Percentiles rank a stretch among this genome's conserved stretches.
Conservation (phyloP, 2,329 filamentous ascomycete genomes). For the Ophiostoma tasmaniense region DNA sequence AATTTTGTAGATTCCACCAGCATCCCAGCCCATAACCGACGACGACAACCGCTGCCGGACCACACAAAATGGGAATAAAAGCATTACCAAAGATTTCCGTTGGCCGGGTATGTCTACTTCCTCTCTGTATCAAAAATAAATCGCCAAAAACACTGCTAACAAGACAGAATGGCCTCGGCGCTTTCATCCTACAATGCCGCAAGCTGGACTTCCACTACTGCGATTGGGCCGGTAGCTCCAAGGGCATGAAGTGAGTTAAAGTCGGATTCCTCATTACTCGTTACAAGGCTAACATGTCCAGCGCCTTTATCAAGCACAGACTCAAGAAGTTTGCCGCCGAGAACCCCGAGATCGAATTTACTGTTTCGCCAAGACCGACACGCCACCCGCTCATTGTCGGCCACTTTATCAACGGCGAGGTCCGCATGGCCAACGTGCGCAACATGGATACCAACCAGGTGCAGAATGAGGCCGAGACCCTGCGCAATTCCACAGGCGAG, state of each 20-base stretch:
- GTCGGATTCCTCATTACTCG: background rate
- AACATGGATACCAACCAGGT: conserved; percentile 78
- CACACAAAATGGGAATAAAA: conserved; percentile 21
- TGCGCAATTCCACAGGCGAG: conserved; percentile 68
- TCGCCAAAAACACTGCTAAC: background rate
- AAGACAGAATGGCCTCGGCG: conserved; percentile 81
- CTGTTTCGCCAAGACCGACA: conserved; percentile 79
- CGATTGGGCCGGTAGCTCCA: conserved; percentile 88
- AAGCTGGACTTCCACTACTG: conserved; percentile 94
- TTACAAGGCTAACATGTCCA: conserved; percentile 30
- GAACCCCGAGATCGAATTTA: conserved; percentile 86
- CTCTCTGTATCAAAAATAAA: background rate
- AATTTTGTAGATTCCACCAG: conserved; percentile 8
- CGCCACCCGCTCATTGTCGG: conserved; percentile 85
- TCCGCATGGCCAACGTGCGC: conserved; percentile 79
- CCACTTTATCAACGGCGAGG: conserved; percentile 83
- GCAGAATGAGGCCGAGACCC: conserved; percentile 64
- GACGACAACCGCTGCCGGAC: conserved; percentile 8
- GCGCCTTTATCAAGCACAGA: conserved; percentile 69
- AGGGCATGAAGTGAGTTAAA: conserved; percentile 74
- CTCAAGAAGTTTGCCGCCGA: conserved; percentile 69
- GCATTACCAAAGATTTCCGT: conserved; percentile 22
- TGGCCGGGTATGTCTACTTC: conserved; percentile 17
- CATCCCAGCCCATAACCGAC: background rate
- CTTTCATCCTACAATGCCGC: conserved; percentile 96